Evolutionary conservation across 768 basidiomycete genomes (phyloP), one percentile per base, ranked within the genome.

Genomic region (Boletus tylopilopsis): DNA sequence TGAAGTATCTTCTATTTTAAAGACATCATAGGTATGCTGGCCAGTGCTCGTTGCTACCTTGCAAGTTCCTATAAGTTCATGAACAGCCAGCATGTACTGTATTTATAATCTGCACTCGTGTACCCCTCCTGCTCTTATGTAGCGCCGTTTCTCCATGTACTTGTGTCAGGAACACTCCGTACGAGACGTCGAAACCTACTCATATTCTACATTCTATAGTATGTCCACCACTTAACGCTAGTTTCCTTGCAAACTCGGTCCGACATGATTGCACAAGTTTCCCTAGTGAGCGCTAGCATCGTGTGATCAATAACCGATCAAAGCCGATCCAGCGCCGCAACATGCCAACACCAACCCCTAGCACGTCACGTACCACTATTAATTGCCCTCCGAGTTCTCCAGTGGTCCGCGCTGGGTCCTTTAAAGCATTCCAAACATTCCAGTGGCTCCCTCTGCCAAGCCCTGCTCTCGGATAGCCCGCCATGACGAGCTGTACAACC

Each of bases 271-370:
- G n/a, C n/a, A n/a, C n/a, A n/a, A n/a, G n/a, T n/a, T n/a, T n/a
- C n/a, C n/a, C n/a, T n/a, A n/a, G n/a, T n/a, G n/a, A n/a, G 29
- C 29, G 29, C 29, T 30, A 12, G 29, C 29, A 12, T 12, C 29
- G 12, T 13, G 32, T 47, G 47, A 58, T 38, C 60, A 40, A 39
- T 49, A 32, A 62, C 62, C 45, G 53, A 33, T 47, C 42, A 21
- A 44, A 58, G n/a, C n/a, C 5, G 48, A 41, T 53, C 45, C 19
- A 27, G 34, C 18, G 29, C 13, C 15, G 22, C 40, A 43, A 23
- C 32, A 15, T 33, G 48, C 21, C 44, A 35, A 33, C 46, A 30
- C 23, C 32, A 25, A 18, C 15, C 35, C 42, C 38, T 3, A 11
- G 6, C n/a, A n/a, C n/a, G n/a, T 42, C 36, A 38, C 36, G n/a